Conservation (phyloP, 169 alveolate genomes). For the Plasmodium blacklocki region DNA sequence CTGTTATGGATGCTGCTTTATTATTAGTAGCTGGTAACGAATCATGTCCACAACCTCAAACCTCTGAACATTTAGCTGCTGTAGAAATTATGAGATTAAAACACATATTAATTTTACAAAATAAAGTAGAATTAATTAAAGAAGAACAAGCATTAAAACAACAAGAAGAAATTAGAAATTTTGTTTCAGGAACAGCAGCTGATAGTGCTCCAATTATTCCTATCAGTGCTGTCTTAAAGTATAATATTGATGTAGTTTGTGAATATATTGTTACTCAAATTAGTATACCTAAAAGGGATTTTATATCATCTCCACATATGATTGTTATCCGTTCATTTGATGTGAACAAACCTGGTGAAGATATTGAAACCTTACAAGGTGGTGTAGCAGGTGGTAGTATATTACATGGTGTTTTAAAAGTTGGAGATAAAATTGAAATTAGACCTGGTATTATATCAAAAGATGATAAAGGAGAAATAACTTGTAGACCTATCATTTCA, state of each 20-base stretch:
- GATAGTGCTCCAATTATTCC: conserved; percentile 99
- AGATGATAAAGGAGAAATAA: conserved; percentile 90
- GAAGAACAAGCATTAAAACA: conserved; percentile 96
- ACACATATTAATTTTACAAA: conserved; percentile 97
- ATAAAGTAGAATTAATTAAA: conserved; percentile 98
- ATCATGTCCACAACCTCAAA: conserved; percentile 98
- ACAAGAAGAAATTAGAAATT: conserved; percentile 94
- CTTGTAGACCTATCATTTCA: conserved; percentile 92
- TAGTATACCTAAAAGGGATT: conserved; percentile 98
- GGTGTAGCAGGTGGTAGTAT: conserved; percentile 99
- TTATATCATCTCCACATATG: conserved; percentile 97
- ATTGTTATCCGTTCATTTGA: conserved; percentile 99
- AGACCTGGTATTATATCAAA: conserved; percentile 97
- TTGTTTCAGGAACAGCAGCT: conserved; percentile 96
- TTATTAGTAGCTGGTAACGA: conserved; percentile 97
- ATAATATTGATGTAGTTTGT: conserved; percentile 97
- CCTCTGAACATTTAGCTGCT: conserved; percentile 99
- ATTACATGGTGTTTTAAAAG: conserved; percentile 95
- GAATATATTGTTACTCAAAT: conserved; percentile 94
- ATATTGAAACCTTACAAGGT: conserved; percentile 96
- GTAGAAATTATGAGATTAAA: conserved; percentile 98
- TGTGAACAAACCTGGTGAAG: conserved; percentile 99
- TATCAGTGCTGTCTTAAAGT: conserved; percentile 95
- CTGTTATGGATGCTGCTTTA: conserved; percentile 99
- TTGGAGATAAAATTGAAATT: conserved; percentile 98